Evolutionary conservation across 108 stramenopile species (phyloP).

Genomic region (Fragilaria crotonensis): DNA sequence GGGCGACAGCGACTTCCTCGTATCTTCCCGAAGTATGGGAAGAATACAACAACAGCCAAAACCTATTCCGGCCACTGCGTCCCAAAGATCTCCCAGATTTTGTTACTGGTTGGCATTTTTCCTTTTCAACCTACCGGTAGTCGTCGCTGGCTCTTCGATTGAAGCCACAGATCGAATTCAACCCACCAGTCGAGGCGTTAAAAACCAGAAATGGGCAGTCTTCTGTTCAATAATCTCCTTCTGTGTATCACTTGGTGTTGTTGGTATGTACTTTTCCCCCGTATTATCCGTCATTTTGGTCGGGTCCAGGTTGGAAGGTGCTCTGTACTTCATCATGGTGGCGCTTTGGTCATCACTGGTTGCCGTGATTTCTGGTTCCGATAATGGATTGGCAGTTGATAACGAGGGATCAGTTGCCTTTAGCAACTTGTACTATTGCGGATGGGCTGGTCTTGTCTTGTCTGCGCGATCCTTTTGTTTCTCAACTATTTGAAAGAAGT

Average conservation of each 20-base stretch:
- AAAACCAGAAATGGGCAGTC: constrained; percentile 9
- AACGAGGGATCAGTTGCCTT: constrained; percentile 4
- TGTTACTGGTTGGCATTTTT: constrained; percentile 33
- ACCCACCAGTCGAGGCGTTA: neutral
- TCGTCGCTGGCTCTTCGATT: constrained; percentile 27
- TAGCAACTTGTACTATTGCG: constrained; percentile 10
- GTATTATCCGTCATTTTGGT: neutral
- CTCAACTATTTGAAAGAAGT: neutral
- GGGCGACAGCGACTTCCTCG: no score
- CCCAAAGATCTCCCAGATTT: constrained; percentile 26
- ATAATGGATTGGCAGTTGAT: constrained; percentile 12
- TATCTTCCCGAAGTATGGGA: no score
- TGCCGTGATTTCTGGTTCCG: constrained; percentile 7
- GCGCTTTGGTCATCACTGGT: constrained; percentile 9
- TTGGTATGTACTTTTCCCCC: constrained; percentile 1
- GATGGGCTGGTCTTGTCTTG: constrained; percentile 4
- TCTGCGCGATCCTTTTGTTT: constrained; percentile 1
- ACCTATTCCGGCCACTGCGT: no score
- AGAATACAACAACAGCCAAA: no score
- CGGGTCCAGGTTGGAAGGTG: constrained; percentile 4
- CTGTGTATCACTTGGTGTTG: neutral
- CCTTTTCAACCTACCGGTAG: constrained; percentile 22
- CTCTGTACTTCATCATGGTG: neutral
- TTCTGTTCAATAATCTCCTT: constrained; percentile 1
- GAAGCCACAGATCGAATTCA: constrained; percentile 19